Conservation (phyloP, 2,329 filamentous ascomycete species). For the Stemphylium vesicarium region DNA sequence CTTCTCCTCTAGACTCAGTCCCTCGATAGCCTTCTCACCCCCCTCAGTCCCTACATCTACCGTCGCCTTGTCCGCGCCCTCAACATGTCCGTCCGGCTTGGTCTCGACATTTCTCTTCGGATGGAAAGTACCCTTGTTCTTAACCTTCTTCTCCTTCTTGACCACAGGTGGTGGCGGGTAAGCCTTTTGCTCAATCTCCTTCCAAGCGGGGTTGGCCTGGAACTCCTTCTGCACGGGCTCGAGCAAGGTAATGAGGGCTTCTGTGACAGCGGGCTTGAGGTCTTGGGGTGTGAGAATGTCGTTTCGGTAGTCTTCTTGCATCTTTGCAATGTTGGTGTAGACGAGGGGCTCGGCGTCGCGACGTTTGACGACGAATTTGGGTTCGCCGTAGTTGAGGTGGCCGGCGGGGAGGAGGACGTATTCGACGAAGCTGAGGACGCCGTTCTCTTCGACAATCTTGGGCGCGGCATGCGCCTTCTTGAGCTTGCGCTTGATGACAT, state of each 20-base stretch:
- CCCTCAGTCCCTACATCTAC: slow-evolving; percentile 51
- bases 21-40: slow-evolving; percentile 42
- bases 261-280: slow-evolving; percentile 82
- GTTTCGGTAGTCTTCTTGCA: slow-evolving; percentile 79
- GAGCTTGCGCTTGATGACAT: slow-evolving; percentile 69
- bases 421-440: slow-evolving; percentile 84
- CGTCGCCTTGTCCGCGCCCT: slow-evolving; percentile 51
- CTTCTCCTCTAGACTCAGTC: slow-evolving; percentile 42
- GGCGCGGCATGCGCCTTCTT: slow-evolving; percentile 83
- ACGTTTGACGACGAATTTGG: slow-evolving; percentile 72
- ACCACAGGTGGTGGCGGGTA: slow-evolving; percentile 74
- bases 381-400: slow-evolving; percentile 62
- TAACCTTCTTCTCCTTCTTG: slow-evolving; percentile 73
- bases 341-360: slow-evolving; percentile 75
- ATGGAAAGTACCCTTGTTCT: slow-evolving; percentile 74
- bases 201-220: slow-evolving; percentile 76
- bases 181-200: slow-evolving; percentile 75
- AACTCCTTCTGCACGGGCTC: slow-evolving; percentile 79
- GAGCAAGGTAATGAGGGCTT: slow-evolving; percentile 74
- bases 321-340: slow-evolving; percentile 75
- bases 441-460: slow-evolving; percentile 80
- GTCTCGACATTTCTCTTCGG: slow-evolving; percentile 55
- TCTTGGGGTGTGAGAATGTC: slow-evolving; percentile 87
- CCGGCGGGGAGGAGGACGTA: slow-evolving; percentile 82
- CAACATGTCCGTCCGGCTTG: slow-evolving; percentile 55